Evolutionary conservation across 192 early-diverging fungal species (phyloP).

Genomic region (Entrophospora sp.): DNA sequence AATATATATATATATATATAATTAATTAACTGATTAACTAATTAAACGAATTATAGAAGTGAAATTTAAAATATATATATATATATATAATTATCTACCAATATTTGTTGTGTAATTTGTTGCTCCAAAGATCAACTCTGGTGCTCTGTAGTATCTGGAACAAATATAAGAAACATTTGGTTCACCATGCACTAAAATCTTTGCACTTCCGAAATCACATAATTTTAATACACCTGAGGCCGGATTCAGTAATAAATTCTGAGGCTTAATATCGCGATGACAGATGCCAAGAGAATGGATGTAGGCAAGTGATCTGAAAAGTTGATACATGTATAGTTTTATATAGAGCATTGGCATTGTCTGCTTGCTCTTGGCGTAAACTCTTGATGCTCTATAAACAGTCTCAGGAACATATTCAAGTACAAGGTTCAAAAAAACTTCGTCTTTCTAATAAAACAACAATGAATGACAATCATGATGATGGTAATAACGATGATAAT

Average conservation of each 20-base stretch:
- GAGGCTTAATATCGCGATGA: conserved; percentile 99
- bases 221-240: conserved; percentile 88
- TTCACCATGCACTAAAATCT: conserved; percentile 88
- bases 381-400: conserved; percentile 85
- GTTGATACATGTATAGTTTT: conserved; percentile 98
- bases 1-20: conserved; percentile 4
- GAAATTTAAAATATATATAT: not conserved
- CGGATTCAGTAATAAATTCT: conserved; percentile 92
- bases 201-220: conserved; percentile 97
- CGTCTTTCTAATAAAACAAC: conserved; percentile 59
- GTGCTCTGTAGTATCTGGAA: conserved; percentile 95
- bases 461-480: too few relatives aligned
- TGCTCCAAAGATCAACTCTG: conserved; percentile 94
- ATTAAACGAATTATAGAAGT: not conserved
- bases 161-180: conserved; percentile 98
- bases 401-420: conserved; percentile 96
- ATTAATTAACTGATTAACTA: not conserved
- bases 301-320: conserved; percentile 94
- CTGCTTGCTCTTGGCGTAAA: conserved; percentile 86
- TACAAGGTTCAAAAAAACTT: conserved; percentile 92
- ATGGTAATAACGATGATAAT: not conserved
- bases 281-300: conserved; percentile 96
- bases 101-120: conserved; percentile 85
- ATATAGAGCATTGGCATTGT: conserved; percentile 90
- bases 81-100: conserved; percentile 19